phyloP scores from a whole-genome alignment of 192 early-diverging fungal genomes.

The Gorgonomyces haynaldii region DNA sequence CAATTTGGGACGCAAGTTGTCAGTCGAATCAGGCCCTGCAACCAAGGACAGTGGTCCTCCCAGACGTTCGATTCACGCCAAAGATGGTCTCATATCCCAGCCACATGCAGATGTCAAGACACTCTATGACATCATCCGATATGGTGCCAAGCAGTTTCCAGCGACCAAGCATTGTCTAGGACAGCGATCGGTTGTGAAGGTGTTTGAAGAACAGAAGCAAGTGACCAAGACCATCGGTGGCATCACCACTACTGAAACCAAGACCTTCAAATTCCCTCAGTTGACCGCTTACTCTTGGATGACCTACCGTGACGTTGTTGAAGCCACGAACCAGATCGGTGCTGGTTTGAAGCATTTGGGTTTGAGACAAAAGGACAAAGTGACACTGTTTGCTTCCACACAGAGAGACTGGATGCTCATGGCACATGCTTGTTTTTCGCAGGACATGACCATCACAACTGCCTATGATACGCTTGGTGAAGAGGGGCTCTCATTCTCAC shows the following conservation, averaged over 20 bases:
- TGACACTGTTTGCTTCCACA: slow-evolving; percentile 34
- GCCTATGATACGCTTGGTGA: slow-evolving; percentile 67
- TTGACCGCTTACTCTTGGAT: slow-evolving; percentile 68
- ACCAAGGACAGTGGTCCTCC: slow-evolving; percentile 10
- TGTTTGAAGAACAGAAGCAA: slow-evolving; percentile 65
- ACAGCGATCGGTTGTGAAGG: slow-evolving; percentile 47
- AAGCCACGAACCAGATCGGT: slow-evolving; percentile 45
- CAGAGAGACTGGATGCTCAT: slow-evolving; percentile 50
- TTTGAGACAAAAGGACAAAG: slow-evolving; percentile 24
- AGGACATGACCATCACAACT: slow-evolving; percentile 65
- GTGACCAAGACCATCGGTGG: slow-evolving; percentile 49
- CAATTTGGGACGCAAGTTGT: slow-evolving; percentile 15
- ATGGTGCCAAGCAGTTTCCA: slow-evolving; percentile 42
- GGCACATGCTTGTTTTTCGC: slow-evolving; percentile 51
- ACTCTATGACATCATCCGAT: slow-evolving; percentile 57
- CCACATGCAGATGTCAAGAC: slow-evolving; percentile 40
- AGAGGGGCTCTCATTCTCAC: slow-evolving; percentile 69
- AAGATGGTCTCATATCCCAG: background rate
- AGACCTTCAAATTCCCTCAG: slow-evolving; percentile 74
- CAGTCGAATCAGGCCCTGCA: slow-evolving; percentile 11
- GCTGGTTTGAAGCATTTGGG: slow-evolving; percentile 64
- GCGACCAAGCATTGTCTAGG: slow-evolving; percentile 55
- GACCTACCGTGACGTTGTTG: slow-evolving; percentile 55
- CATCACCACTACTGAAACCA: slow-evolving; percentile 50
- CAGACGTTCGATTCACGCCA: slow-evolving; percentile 9